Evolutionary conservation across 2,329 filamentous ascomycete species (phyloP), one percentile per base, ranked within the genome.

Genomic region (Thelonectria rubi): DNA sequence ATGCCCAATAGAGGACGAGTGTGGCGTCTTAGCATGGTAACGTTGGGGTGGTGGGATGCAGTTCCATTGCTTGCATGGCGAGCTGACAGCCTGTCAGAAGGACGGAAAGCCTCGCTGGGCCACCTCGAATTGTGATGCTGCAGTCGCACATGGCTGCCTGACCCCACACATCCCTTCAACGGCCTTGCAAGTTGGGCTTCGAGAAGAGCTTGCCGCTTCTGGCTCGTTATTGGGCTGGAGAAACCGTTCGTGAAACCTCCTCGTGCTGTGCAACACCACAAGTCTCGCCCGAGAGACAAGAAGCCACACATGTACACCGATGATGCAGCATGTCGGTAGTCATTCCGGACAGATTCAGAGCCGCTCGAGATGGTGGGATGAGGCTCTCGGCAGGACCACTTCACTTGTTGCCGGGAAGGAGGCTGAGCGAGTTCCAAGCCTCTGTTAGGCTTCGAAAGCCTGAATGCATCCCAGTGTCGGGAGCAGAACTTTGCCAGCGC

Each of bases 11-110:
- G 46, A 32, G 42, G 46, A 24, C 30, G 21, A 47, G 48, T 43
- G 46, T 37, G 52, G 53, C 59, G 39, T 47, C 59, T 56, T 63
- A 63, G 60, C 66, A 67, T 65, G 56, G 46, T 58, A 60, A 67
- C 53, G 58, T 52, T 60, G 60, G 60, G 14, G 37, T 50, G 17
- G 26, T 58, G 62, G 55, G 60, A 68, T 68, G 66, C 63, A 66
- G 66, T 57, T 63, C 59, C 66, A 65, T 71, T 69, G 66, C 69
- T 72, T 71, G 68, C 67, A 70, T 71, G 69, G 67, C 69, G 63
- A 69, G 62, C 61, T 67, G 69, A 65, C 60, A 70, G 65, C 69
- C 69, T 72, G 69, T 70, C 69, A 54, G 65, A 48, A 64, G 58
- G 57, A 49, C 39, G 56, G 62, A 59, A 66, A 69, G 69, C 69